Percentiles rank a stretch among this genome's conserved stretches.
These are phyloP conservation scores for Hanseniaspora singularis DNA, from an alignment of 805 yeast genomes.

Conservation along the genomic window DNA sequence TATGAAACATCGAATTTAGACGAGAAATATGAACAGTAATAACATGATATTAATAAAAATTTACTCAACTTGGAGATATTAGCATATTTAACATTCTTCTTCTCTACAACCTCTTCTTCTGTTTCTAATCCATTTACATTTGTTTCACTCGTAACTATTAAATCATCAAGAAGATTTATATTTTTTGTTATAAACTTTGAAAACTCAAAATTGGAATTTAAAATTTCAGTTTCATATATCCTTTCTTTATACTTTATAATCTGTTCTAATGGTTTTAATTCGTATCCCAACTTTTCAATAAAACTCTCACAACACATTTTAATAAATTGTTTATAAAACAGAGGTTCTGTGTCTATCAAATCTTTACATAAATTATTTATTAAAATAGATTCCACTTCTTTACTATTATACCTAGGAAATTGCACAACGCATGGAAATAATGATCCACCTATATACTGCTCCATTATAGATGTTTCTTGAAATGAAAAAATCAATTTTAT, in stretches of 20 bases:
- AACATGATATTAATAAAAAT: conserved; percentile 2
- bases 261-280: not conserved
- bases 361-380: conserved; percentile 2
- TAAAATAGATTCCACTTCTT: conserved; percentile 4
- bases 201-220: not conserved
- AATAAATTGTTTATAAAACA: conserved; percentile 3
- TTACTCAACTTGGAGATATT: conserved; percentile 2
- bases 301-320: conserved; percentile 8
- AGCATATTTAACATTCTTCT: not conserved
- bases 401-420: conserved; percentile 6
- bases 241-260: conserved; percentile 4
- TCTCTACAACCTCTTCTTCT: not conserved
- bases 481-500: conserved; percentile 13
- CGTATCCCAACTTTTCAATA: conserved; percentile 5
- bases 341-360: not conserved
- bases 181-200: conserved; percentile 1
- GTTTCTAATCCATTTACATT: not conserved
- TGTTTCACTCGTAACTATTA: not conserved
- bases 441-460: conserved; percentile 4
- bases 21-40: conserved; percentile 9
- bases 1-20: not conserved
- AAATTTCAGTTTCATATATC: not conserved
- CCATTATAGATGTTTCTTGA: conserved; percentile 1
- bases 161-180: not conserved
- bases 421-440: not conserved